A percentile compares a stretch with the other conserved stretches of the same genome.
Conservation (phyloP, 768 basidiomycete species). For the Hydnum rufescens region DNA sequence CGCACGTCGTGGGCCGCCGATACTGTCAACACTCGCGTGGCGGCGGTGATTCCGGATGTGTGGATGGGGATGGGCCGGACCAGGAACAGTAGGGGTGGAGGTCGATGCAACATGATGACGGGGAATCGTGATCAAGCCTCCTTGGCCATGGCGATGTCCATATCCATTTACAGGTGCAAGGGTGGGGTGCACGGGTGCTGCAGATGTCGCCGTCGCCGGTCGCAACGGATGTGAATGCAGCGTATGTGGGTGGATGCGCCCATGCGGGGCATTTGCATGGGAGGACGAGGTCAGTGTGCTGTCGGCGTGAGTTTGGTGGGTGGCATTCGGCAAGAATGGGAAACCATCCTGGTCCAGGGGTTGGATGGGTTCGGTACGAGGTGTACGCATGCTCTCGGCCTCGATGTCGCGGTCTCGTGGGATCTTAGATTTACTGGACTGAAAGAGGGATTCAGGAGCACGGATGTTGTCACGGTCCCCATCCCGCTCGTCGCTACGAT, state of each 20-base stretch:
- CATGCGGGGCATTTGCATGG: background rate
- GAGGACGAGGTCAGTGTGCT: background rate
- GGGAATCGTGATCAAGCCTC: conserved; percentile 5
- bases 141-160: background rate
- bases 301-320: background rate
- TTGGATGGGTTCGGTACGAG: conserved; percentile 34
- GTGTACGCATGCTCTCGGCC: conserved; percentile 35
- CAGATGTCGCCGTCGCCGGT: background rate
- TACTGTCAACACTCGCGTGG: conserved; percentile 10
- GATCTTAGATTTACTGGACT: conserved; percentile 28
- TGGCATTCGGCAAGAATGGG: background rate
- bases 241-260: no score
- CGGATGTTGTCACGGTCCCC: background rate
- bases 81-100: conserved; percentile 1
- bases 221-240: no score
- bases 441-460: conserved; percentile 1
- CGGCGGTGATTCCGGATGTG: conserved; percentile 2
- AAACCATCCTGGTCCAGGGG: conserved; percentile 2
- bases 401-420: conserved; percentile 41
- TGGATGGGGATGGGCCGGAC: conserved; percentile 10
- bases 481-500: background rate
- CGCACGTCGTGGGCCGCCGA: conserved; percentile 23
- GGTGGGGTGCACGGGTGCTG: background rate
- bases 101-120: conserved; percentile 7
- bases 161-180: background rate